Base-by-base conservation (phyloP, 805 yeast species). In the Kluyveromyces nonfermentans region DNA sequence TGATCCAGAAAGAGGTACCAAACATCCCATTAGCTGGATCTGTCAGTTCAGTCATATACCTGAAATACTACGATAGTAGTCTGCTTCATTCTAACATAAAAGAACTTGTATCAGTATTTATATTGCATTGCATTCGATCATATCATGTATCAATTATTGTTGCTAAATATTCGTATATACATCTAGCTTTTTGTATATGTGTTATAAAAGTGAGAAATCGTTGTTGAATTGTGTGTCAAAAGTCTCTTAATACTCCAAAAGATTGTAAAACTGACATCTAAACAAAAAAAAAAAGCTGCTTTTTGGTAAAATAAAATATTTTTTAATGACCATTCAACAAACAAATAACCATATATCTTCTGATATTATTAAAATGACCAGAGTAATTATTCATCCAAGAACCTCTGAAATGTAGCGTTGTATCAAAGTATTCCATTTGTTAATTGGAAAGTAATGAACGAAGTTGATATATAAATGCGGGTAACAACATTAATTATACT, bases 11-110 rank as follows among this genome's bases (percentile, higher is more conserved):
- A 74, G 72, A 17, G 61, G 59, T 21, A 40, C 57, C 30, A 74
- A 72, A 50, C 70, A 67, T 43, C 70, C 73, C 6, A 67, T 69
- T 20, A 72, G 73, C 7, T 69, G 73, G 73, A 48, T 69, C 30
- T 67, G 70, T 40, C 67, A 64, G 33, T 60, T 64, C 40, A 71
- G 67, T 7, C 61, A 62, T 39, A 60, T 63, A 19, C 67, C 65
- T 10, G 59, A 54, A n/a, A 42, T 45, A 14, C 15, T 38, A 15
- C 33, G 41, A 12, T 38, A 18, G 28, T 12, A 21, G n/a, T 16
- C 7, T 34, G 19, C 37, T 15, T 15, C 12, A 17, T 6, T 5
- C 33, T 35, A 8, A 34, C 21, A 17, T 14, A 25, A 16, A 44
- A n/a, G 35, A 18, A 9, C 18, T 14, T 15, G 20, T 25, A 28